These are phyloP conservation scores for Yamadazyma membranifaciens DNA, from an alignment of 1,139 yeast genomes.

Conservation along the genomic window DNA sequence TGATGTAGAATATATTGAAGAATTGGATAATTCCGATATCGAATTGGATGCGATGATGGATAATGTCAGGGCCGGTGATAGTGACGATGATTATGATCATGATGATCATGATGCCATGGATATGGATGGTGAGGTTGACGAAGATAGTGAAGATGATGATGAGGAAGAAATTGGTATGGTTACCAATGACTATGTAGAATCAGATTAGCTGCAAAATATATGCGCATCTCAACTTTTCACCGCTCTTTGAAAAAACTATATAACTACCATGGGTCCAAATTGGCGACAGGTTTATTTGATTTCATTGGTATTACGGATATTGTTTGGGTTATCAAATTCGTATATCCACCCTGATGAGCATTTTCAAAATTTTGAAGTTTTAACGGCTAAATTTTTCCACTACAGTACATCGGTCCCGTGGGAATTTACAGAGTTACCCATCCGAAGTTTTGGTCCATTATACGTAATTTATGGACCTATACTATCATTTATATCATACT, in stretches of 20 bases:
- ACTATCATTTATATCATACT: constrained; percentile 27
- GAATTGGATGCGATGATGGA: constrained; percentile 3
- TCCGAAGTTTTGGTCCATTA: constrained; percentile 73
- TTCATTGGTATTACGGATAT: constrained; percentile 49
- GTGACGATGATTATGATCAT: constrained; percentile 3
- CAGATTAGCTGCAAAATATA: constrained; percentile 16
- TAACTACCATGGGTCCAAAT: constrained; percentile 14
- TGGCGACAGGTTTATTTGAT: constrained; percentile 49
- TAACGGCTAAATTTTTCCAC: constrained; percentile 50
- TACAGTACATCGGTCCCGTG: constrained; percentile 67
- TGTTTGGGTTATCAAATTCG: constrained; percentile 67
- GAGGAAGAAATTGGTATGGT: constrained; percentile 27
- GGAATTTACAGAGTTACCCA: constrained; percentile 74
- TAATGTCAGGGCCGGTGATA: constrained; percentile 1
- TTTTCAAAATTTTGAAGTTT: constrained; percentile 80
- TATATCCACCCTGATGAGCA: constrained; percentile 98
- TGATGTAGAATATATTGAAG: constrained; percentile 44
- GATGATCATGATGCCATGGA: constrained; percentile 19
- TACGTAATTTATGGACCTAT: constrained; percentile 72
- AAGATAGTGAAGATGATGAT: constrained; percentile 23
- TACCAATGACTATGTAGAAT: constrained; percentile 20
- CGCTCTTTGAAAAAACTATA: background rate
- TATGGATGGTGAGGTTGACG: constrained; percentile 15
- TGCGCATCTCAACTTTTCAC: constrained; percentile 13
- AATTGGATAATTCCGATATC: constrained; percentile 29